Percentiles rank a stretch among this genome's conserved stretches.
Evolutionary conservation across 2,329 filamentous ascomycete genomes (phyloP).

Genomic region (Penicillium sp.): DNA sequence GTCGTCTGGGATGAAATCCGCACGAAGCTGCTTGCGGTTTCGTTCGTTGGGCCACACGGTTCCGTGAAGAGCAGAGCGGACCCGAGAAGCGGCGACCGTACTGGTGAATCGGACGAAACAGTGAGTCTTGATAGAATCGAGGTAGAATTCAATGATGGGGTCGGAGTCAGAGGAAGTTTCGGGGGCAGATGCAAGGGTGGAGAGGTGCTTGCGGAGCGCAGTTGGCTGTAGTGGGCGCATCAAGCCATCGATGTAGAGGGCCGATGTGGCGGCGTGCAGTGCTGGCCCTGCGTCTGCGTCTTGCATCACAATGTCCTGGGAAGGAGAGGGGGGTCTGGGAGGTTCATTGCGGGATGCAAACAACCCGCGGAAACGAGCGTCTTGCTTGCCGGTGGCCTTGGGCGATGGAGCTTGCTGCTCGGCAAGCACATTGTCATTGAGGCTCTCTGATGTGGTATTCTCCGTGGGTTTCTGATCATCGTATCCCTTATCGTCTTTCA

Average conservation of each 20-base stretch:
- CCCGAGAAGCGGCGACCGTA: slow-evolving; percentile 71
- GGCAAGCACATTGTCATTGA: slow-evolving; percentile 10
- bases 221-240: slow-evolving; percentile 79
- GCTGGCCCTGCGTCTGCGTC: slow-evolving; percentile 56
- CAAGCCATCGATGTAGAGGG: slow-evolving; percentile 86
- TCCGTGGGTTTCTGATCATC: slow-evolving; percentile 22
- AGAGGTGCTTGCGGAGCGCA: slow-evolving; percentile 68
- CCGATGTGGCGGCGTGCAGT: slow-evolving; percentile 70
- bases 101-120: slow-evolving; percentile 75
- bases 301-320: slow-evolving; percentile 29
- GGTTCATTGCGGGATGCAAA: slow-evolving; percentile 37
- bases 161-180: slow-evolving; percentile 53
- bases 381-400: slow-evolving; percentile 29
- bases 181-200: slow-evolving; percentile 65
- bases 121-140: slow-evolving; percentile 86
- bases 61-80: slow-evolving; percentile 74
- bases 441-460: slow-evolving; percentile 14
- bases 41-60: slow-evolving; percentile 85
- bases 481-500: slow-evolving; percentile 31
- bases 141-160: slow-evolving; percentile 68
- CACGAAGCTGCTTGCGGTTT: slow-evolving; percentile 79
- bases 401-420: not conserved
- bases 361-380: slow-evolving; percentile 53
- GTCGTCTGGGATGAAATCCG: slow-evolving; percentile 83
- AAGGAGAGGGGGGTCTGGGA: slow-evolving; percentile 27